Percentiles rank a stretch among this genome's conserved stretches.
These are phyloP conservation scores for Anthracocystis panici-leucophaei DNA, from an alignment of 1,284 basidiomycete genomes.

Conservation along the genomic window DNA sequence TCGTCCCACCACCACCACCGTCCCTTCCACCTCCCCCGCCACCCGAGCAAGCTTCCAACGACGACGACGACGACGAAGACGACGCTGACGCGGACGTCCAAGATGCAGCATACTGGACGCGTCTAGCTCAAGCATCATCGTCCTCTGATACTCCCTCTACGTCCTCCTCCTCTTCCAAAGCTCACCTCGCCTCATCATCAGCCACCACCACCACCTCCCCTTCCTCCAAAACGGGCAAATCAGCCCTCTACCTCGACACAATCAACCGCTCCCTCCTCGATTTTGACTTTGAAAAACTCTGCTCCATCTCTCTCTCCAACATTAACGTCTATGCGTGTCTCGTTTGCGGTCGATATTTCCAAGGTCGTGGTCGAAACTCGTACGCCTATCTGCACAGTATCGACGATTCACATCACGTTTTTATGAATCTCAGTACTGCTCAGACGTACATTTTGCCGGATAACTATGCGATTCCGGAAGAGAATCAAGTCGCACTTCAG, in stretches of 20 bases:
- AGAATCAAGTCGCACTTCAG: constrained; percentile 89
- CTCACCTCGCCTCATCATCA: not conserved
- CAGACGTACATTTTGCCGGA: constrained; percentile 99
- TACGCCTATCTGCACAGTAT: constrained; percentile 98
- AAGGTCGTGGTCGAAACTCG: constrained; percentile 90
- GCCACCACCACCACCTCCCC: constrained; percentile 53
- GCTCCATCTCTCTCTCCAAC: constrained; percentile 93
- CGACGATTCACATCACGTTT: constrained; percentile 97
- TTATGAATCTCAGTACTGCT: constrained; percentile 91
- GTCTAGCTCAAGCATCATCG: constrained; percentile 37
- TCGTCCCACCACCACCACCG: constrained; percentile 36
- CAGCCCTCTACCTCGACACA: constrained; percentile 94
- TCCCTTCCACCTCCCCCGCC: constrained; percentile 34
- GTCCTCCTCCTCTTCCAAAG: not conserved
- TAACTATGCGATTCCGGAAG: constrained; percentile 81
- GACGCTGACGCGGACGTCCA: constrained; percentile 40
- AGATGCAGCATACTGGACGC: constrained; percentile 60
- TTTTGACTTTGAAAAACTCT: constrained; percentile 99
- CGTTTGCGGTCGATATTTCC: constrained; percentile 98
- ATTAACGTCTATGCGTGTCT: constrained; percentile 98
- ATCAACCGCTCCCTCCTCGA: constrained; percentile 76
- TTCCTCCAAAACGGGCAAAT: constrained; percentile 73
- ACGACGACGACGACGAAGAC: constrained; percentile 26
- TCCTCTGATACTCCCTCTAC: constrained; percentile 11
- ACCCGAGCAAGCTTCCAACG: constrained; percentile 8